Percentiles rank a stretch among this genome's conserved stretches.
Evolutionary conservation across 1,139 yeast genomes (phyloP).

Genomic region (Hanseniaspora gamundiae): DNA sequence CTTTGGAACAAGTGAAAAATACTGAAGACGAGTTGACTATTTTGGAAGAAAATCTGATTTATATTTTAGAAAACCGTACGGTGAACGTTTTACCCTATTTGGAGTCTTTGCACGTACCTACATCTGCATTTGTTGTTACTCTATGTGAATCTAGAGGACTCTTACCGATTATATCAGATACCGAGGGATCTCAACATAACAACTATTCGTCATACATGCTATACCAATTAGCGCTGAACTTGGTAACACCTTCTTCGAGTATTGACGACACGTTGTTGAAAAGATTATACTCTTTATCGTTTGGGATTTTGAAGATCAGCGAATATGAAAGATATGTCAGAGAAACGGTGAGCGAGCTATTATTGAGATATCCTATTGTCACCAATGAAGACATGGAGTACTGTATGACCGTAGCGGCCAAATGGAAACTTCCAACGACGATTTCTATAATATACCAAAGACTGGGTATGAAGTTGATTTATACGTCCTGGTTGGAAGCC

Average conservation of each 20-base stretch:
- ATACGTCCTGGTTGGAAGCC: constrained; percentile 35
- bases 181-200: too few species aligned
- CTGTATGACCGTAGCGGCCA: constrained; percentile 50
- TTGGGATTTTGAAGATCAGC: constrained; percentile 38
- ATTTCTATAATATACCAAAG: constrained; percentile 38
- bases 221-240: neutral
- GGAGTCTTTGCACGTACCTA: constrained; percentile 51
- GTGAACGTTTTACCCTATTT: constrained; percentile 49
- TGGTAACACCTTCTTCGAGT: neutral
- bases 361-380: constrained; percentile 49
- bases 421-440: constrained; percentile 38
- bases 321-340: constrained; percentile 29
- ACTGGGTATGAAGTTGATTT: constrained; percentile 20
- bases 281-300: constrained; percentile 50
- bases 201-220: neutral
- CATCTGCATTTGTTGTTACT: constrained; percentile 56
- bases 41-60: constrained; percentile 55
- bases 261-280: constrained; percentile 33
- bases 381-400: constrained; percentile 73
- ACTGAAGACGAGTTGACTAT: constrained; percentile 29
- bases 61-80: constrained; percentile 46
- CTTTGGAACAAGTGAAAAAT: constrained; percentile 14
- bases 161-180: neutral
- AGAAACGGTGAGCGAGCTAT: constrained; percentile 42
- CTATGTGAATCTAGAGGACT: constrained; percentile 55